Conservation (phyloP, 345 rosid genomes). For the Anacardium occidentale region DNA sequence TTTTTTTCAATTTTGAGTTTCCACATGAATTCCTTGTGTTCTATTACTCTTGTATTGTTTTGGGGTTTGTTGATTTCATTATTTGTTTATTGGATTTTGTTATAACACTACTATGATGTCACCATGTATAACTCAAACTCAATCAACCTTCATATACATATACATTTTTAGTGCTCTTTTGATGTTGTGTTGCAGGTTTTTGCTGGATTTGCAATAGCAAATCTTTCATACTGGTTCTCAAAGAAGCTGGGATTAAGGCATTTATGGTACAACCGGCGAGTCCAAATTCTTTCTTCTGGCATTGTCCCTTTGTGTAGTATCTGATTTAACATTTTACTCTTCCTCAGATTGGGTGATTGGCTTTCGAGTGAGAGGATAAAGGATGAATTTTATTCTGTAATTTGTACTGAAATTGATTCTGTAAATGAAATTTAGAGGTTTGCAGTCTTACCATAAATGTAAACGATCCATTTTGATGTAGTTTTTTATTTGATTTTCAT, state of each 20-base stretch:
- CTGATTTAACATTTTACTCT: slow-evolving; percentile 4
- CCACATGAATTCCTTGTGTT: too few relatives aligned
- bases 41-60: too few relatives aligned
- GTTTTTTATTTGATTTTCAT: too few relatives aligned
- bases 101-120: too few relatives aligned
- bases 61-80: too few relatives aligned
- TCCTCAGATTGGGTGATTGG: background rate
- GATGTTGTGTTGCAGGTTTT: slow-evolving; percentile 57
- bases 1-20: too few relatives aligned
- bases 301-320: slow-evolving; percentile 23
- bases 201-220: slow-evolving; percentile 89
- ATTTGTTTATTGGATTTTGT: too few relatives aligned
- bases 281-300: slow-evolving; percentile 28
- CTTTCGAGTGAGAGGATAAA: slow-evolving; percentile 2
- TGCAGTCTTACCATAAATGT: slow-evolving; percentile 19
- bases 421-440: slow-evolving; percentile 28
- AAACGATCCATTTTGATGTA: slow-evolving; percentile 14
- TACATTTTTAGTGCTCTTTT: background rate
- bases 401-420: slow-evolving; percentile 21
- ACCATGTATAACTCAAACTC: too few relatives aligned
- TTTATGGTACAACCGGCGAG: background rate
- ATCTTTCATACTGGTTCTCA: slow-evolving; percentile 69
- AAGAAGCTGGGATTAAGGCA: slow-evolving; percentile 76
- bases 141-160: too few relatives aligned
- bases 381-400: slow-evolving; percentile 8